A percentile compares a stretch with the other conserved stretches of the same genome.
Conservation (phyloP, 1,139 yeast genomes). For the Pichia cactophila region DNA sequence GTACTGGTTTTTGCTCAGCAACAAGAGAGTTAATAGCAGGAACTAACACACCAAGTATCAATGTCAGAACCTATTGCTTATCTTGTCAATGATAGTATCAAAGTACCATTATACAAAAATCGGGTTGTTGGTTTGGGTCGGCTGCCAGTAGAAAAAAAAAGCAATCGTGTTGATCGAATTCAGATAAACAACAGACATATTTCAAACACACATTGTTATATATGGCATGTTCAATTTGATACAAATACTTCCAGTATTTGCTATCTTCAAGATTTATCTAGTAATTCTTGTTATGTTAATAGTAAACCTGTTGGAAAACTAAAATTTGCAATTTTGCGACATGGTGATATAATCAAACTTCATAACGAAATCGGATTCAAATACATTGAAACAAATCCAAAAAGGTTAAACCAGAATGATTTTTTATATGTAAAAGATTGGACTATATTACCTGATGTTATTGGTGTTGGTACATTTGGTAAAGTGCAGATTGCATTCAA, state of each 20-base stretch:
- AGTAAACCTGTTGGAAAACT: constrained; percentile 24
- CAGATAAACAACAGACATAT: constrained; percentile 15
- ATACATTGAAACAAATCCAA: background rate
- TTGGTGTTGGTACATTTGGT: constrained; percentile 62
- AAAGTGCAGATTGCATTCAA: constrained; percentile 33
- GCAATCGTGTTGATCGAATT: constrained; percentile 26
- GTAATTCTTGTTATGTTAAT: constrained; percentile 48
- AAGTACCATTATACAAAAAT: constrained; percentile 45
- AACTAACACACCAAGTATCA: background rate
- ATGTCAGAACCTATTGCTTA: background rate
- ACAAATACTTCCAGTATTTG: constrained; percentile 38
- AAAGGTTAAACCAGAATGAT: background rate
- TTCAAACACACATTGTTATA: constrained; percentile 21
- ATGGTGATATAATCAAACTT: constrained; percentile 36
- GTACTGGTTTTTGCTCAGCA: no score
- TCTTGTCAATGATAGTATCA: background rate
- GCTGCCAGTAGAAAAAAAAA: constrained; percentile 41
- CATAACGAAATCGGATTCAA: constrained; percentile 2
- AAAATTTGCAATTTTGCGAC: constrained; percentile 31
- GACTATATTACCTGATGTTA: constrained; percentile 35
- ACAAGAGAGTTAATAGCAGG: background rate
- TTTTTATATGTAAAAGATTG: constrained; percentile 29
- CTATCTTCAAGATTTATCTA: constrained; percentile 48
- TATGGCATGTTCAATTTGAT: constrained; percentile 38
- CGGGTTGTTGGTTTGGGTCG: constrained; percentile 60